Conservation (phyloP, 2,329 filamentous ascomycete species). For the Sclerotinia sclerotiorum region DNA sequence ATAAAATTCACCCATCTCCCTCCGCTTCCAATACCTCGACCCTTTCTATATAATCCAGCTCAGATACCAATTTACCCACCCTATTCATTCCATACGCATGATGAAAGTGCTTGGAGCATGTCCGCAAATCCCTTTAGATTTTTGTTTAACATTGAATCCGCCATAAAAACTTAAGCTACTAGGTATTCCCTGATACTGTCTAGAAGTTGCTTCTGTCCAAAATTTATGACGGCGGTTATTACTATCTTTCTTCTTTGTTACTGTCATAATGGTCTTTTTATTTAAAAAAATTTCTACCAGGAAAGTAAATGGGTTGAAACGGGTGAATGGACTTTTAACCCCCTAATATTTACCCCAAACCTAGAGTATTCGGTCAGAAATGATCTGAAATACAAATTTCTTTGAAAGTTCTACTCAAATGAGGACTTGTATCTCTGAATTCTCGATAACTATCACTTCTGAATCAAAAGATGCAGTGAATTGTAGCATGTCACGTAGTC, state of each 20-base stretch:
- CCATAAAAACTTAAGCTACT: background rate
- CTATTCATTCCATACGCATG: no score
- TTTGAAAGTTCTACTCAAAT: no score
- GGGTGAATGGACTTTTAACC: no score
- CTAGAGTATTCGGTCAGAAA: no score
- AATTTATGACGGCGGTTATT: background rate
- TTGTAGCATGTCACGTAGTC: no score
- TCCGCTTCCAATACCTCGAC: no score
- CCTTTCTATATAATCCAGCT: background rate
- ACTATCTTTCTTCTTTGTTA: background rate
- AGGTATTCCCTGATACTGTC: accelerated
- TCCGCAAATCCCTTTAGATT: background rate
- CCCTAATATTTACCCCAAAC: no score
- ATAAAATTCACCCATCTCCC: no score
- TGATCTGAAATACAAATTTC: no score
- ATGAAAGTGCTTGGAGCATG: no score
- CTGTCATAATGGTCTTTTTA: background rate
- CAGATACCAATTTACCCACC: accelerated
- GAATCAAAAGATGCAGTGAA: no score
- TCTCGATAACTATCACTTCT: background rate
- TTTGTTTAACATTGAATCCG: background rate
- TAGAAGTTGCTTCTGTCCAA: background rate
- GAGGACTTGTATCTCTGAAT: background rate
- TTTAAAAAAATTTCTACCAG: background rate
- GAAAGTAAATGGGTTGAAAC: background rate